Percentiles rank a stretch among this genome's conserved stretches.
These are phyloP conservation scores for Zizania palustris DNA, from an alignment of 202 grass and related monocot species.

Conservation along the genomic window DNA sequence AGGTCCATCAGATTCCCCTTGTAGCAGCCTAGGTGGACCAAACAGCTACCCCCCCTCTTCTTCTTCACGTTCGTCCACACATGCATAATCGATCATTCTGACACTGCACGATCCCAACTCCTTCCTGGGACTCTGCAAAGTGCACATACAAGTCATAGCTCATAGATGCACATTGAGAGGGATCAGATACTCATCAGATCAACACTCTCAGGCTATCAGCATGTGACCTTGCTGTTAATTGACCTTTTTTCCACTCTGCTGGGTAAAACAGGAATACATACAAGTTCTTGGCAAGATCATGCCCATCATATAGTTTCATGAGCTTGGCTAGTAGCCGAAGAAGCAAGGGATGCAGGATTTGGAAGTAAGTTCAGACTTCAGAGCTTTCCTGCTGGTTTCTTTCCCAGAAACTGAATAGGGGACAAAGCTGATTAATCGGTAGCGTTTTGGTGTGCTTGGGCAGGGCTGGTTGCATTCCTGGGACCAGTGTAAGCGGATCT, in stretches of 20 bases:
- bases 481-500: constrained; percentile 14
- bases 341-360: background rate
- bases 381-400: background rate
- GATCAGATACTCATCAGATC: background rate
- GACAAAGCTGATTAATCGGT: background rate
- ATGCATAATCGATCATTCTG: background rate
- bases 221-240: background rate
- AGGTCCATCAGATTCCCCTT: constrained; percentile 14
- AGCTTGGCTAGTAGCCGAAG: too few species aligned
- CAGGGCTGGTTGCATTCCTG: background rate
- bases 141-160: too few species aligned
- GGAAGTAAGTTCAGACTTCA: background rate
- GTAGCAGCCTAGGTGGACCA: constrained; percentile 25
- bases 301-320: too few species aligned
- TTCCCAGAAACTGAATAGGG: background rate
- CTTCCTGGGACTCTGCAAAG: constrained; percentile 3
- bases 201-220: background rate
- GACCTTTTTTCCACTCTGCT: background rate
- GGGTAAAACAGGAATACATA: too few species aligned
- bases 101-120: background rate
- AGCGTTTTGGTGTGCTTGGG: background rate
- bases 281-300: too few species aligned
- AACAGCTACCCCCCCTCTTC: background rate
- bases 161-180: too few species aligned
- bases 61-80: background rate